Evolutionary conservation across 768 basidiomycete species (phyloP).

Genomic region (Candolleomyces aberdarensis): DNA sequence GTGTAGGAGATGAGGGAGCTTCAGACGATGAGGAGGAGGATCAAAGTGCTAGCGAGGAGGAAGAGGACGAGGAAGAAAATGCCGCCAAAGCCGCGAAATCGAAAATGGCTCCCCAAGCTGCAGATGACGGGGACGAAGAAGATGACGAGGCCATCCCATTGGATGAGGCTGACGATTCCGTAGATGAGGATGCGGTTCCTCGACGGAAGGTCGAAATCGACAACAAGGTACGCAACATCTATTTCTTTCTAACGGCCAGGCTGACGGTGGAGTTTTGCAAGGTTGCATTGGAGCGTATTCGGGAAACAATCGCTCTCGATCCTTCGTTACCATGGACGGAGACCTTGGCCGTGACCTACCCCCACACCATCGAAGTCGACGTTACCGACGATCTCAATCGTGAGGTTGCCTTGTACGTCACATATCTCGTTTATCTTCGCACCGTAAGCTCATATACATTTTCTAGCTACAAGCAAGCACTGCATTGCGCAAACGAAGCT

Average conservation of each 20-base stretch:
- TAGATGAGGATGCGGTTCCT: constrained; percentile 83
- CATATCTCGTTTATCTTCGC: not conserved
- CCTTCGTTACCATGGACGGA: constrained; percentile 81
- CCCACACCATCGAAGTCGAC: constrained; percentile 70
- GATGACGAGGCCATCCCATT: constrained; percentile 51
- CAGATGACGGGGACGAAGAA: constrained; percentile 26
- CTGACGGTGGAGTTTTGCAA: constrained; percentile 23
- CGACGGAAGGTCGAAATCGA: constrained; percentile 80
- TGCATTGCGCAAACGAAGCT: constrained; percentile 77
- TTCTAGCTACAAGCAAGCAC: constrained; percentile 90
- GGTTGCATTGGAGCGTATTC: constrained; percentile 79
- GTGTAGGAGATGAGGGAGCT: constrained; percentile 28
- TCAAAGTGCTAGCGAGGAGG: constrained; percentile 36
- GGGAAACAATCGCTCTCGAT: constrained; percentile 73
- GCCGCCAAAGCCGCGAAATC: constrained; percentile 51
- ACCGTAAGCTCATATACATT: not conserved
- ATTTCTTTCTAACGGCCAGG: not conserved
- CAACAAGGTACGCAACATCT: constrained; percentile 56
- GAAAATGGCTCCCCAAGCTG: constrained; percentile 41
- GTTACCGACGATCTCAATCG: constrained; percentile 89
- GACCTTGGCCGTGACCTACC: constrained; percentile 69
- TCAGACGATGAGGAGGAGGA: constrained; percentile 48
- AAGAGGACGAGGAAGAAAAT: constrained; percentile 28
- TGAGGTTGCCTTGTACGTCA: constrained; percentile 89
- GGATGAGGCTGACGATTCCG: constrained; percentile 60